These are phyloP conservation scores for Epicoccum sorghinum DNA, from an alignment of 2,329 filamentous ascomycete species.

Conservation along the genomic window DNA sequence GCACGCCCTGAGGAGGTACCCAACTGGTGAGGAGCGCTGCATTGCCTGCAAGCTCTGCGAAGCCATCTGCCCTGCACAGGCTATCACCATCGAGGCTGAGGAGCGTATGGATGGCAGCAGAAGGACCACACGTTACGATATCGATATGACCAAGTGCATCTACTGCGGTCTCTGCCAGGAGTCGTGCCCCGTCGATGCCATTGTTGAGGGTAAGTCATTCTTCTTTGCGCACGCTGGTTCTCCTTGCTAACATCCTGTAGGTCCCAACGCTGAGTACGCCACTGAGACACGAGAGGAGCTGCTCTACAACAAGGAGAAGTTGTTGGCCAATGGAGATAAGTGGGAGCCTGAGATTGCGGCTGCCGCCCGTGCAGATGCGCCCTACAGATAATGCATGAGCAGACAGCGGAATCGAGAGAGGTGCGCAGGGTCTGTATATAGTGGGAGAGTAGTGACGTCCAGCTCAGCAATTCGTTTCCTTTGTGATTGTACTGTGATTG, in stretches of 20 bases:
- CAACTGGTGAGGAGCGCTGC: constrained; percentile 96
- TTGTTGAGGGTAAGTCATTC: constrained; percentile 69
- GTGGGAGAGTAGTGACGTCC: constrained; percentile 24
- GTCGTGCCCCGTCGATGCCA: constrained; percentile 97
- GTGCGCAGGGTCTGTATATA: constrained; percentile 41
- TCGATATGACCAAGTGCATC: constrained; percentile 99
- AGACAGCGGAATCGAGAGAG: constrained; percentile 33
- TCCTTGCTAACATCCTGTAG: constrained; percentile 43
- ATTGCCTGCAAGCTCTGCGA: constrained; percentile 99
- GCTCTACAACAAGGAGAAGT: constrained; percentile 97
- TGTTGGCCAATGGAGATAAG: constrained; percentile 72
- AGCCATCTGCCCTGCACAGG: constrained; percentile 95
- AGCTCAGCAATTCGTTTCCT: constrained; percentile 32
- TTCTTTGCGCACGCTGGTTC: background rate
- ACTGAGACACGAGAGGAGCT: constrained; percentile 88
- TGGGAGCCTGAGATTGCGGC: constrained; percentile 98
- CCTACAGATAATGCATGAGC: constrained; percentile 59
- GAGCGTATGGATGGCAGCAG: constrained; percentile 95
- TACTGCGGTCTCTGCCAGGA: constrained; percentile 99
- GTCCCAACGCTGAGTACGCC: constrained; percentile 75
- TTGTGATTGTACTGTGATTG: constrained; percentile 27
- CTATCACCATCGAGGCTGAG: constrained; percentile 98
- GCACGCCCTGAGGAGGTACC: constrained; percentile 94
- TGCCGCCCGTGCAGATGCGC: constrained; percentile 87
- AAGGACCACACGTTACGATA: constrained; percentile 96